Evolutionary conservation across 345 rosid genomes (phyloP).

Genomic region (Ceriops zippeliana): DNA sequence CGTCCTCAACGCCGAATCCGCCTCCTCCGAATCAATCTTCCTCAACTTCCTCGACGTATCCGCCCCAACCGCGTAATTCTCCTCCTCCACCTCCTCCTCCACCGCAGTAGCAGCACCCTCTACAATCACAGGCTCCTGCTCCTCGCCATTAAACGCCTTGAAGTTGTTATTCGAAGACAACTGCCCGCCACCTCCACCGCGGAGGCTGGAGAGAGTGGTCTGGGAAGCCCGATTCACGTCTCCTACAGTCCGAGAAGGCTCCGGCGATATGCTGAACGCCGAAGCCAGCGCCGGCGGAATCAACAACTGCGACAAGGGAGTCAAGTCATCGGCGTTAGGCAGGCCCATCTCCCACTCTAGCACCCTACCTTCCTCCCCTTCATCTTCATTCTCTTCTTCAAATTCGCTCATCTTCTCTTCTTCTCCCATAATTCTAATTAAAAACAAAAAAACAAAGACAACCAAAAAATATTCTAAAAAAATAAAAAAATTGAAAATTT

Average conservation of each 20-base stretch:
- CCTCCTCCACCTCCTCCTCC: constrained; percentile 43
- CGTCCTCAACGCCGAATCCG: constrained; percentile 60
- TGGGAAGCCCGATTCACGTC: constrained; percentile 81
- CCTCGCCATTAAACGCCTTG: constrained; percentile 26
- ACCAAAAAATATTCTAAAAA: too few relatives aligned
- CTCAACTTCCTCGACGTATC: constrained; percentile 58
- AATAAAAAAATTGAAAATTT: too few relatives aligned
- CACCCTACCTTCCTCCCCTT: constrained; percentile 56
- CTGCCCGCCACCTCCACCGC: constrained; percentile 18
- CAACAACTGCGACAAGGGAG: constrained; percentile 67
- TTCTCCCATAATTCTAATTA: constrained; percentile 31
- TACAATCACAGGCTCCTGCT: constrained; percentile 30
- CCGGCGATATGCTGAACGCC: constrained; percentile 79
- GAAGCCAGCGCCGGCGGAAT: constrained; percentile 73
- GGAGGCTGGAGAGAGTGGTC: constrained; percentile 53
- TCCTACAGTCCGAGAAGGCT: constrained; percentile 41
- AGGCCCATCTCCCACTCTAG: constrained; percentile 85
- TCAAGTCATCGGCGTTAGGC: constrained; percentile 61
- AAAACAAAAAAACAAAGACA: too few relatives aligned
- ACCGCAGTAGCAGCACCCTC: constrained; percentile 37
- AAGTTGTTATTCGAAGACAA: constrained; percentile 34
- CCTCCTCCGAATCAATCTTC: constrained; percentile 66
- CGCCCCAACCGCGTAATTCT: constrained; percentile 37
- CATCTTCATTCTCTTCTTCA: constrained; percentile 9
- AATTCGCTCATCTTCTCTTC: constrained; percentile 44